A percentile compares a stretch with the other conserved stretches of the same genome.
Conservation (phyloP, 2,329 filamentous ascomycete species). For the Aspergillus amoenus region DNA sequence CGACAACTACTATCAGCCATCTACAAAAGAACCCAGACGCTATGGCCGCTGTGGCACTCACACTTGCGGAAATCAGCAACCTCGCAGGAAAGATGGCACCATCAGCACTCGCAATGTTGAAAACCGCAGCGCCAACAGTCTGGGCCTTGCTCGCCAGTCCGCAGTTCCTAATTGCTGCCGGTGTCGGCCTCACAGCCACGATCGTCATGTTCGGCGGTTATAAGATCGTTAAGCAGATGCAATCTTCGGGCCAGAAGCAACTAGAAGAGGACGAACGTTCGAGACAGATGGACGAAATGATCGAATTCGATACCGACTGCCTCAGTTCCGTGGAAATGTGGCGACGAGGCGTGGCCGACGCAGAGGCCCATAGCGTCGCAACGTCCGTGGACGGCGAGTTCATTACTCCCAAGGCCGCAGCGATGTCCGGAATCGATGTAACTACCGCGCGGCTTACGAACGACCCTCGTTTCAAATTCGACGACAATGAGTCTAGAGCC, state of each 20-base stretch:
- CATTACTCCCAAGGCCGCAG: conserved; percentile 59
- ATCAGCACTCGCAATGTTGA: conserved; percentile 70
- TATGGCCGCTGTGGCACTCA: conserved; percentile 88
- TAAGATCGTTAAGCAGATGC: conserved; percentile 91
- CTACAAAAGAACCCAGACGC: conserved; percentile 82
- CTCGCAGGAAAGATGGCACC: conserved; percentile 82
- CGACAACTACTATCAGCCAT: conserved; percentile 76
- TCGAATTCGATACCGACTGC: conserved; percentile 51
- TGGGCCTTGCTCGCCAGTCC: conserved; percentile 85
- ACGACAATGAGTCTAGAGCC: conserved; percentile 34
- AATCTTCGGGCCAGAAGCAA: conserved; percentile 33
- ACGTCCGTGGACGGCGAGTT: conserved; percentile 67
- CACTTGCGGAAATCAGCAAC: conserved; percentile 85
- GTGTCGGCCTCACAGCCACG: conserved; percentile 87
- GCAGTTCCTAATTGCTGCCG: conserved; percentile 90
- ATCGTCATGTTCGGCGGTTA: conserved; percentile 94
- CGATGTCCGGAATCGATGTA: conserved; percentile 45
- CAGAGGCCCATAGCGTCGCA: conserved; percentile 52
- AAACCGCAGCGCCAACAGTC: conserved; percentile 78
- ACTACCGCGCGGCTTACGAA: conserved; percentile 30
- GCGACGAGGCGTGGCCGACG: conserved; percentile 63
- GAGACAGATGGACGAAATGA: conserved; percentile 54
- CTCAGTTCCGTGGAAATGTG: conserved; percentile 61
- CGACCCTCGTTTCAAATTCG: conserved; percentile 36
- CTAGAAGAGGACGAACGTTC: background rate